Evolutionary conservation across 371 early-diverging fungal genomes (phyloP).

Genomic region (Amoeboaphelidium protococcarum): DNA sequence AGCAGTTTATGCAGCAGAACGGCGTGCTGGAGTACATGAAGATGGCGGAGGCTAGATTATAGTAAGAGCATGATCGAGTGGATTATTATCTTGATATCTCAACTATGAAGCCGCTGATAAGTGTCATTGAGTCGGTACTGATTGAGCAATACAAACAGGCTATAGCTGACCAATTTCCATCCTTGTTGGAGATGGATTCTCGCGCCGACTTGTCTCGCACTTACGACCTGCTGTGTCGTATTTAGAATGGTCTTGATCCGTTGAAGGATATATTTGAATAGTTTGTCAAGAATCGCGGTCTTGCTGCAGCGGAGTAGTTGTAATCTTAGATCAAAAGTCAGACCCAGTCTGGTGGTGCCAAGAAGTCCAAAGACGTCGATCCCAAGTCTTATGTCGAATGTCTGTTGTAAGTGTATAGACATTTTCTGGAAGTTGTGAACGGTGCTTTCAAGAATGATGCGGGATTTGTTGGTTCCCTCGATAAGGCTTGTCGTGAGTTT

Average conservation of each 20-base stretch:
- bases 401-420: conserved; percentile 42
- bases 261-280: conserved; percentile 47
- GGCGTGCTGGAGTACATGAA: conserved; percentile 77
- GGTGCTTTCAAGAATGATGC: conserved; percentile 51
- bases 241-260: conserved; percentile 50
- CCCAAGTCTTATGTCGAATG: conserved; percentile 62
- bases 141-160: conserved; percentile 47
- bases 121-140: conserved; percentile 49
- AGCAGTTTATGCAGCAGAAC: conserved; percentile 55
- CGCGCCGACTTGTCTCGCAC: conserved; percentile 63
- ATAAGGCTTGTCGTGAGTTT: conserved; percentile 73
- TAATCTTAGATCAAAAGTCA: conserved; percentile 3
- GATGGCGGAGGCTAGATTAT: conserved; percentile 51
- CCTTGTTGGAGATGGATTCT: conserved; percentile 50
- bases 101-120: conserved; percentile 43
- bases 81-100: conserved; percentile 56
- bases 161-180: conserved; percentile 66
- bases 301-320: conserved; percentile 28
- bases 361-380: conserved; percentile 14
- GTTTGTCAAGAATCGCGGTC: conserved; percentile 57
- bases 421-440: conserved; percentile 42
- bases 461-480: conserved; percentile 71
- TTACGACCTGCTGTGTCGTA: conserved; percentile 48
- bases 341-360: conserved; percentile 8
- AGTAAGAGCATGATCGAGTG: conserved; percentile 67